Conservation (phyloP, 2,329 filamentous ascomycete genomes). For the Calcarisporium arbuscula region DNA sequence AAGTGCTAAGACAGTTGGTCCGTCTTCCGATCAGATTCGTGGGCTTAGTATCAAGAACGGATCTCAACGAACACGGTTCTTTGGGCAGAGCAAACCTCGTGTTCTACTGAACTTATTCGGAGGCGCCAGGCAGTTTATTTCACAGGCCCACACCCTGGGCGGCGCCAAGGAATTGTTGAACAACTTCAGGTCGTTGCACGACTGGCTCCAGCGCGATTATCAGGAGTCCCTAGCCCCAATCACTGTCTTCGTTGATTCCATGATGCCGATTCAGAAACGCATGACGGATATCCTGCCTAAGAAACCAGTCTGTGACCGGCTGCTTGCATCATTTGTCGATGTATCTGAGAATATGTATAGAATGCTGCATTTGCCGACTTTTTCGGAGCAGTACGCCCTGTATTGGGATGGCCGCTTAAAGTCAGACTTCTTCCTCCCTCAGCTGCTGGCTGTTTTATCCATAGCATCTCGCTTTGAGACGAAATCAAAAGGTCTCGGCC, state of each 20-base stretch:
- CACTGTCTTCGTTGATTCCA: slow-evolving; percentile 51
- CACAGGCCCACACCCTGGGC: slow-evolving; percentile 46
- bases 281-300: slow-evolving; percentile 51
- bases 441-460: slow-evolving; percentile 46
- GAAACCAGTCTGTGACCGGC: slow-evolving; percentile 43
- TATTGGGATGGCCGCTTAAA: slow-evolving; percentile 45
- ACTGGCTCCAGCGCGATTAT: slow-evolving; percentile 40
- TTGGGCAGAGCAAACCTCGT: slow-evolving; percentile 47
- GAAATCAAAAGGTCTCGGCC: slow-evolving; percentile 42
- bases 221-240: slow-evolving; percentile 43
- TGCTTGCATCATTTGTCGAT: slow-evolving; percentile 42
- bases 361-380: slow-evolving; percentile 46
- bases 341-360: slow-evolving; percentile 48
- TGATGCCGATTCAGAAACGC: slow-evolving; percentile 50
- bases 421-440: slow-evolving; percentile 46
- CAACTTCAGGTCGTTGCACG: slow-evolving; percentile 41
- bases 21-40: slow-evolving; percentile 39
- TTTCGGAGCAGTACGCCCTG: slow-evolving; percentile 41
- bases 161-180: slow-evolving; percentile 35
- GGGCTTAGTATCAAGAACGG: slow-evolving; percentile 43
- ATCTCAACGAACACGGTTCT: slow-evolving; percentile 41
- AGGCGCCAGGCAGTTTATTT: slow-evolving; percentile 26
- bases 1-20: slow-evolving; percentile 24
- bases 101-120: slow-evolving; percentile 48
- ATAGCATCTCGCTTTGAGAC: slow-evolving; percentile 48